phyloP scores from a whole-genome alignment of 2,329 filamentous ascomycete genomes.

The Lecanicillium sp. region DNA sequence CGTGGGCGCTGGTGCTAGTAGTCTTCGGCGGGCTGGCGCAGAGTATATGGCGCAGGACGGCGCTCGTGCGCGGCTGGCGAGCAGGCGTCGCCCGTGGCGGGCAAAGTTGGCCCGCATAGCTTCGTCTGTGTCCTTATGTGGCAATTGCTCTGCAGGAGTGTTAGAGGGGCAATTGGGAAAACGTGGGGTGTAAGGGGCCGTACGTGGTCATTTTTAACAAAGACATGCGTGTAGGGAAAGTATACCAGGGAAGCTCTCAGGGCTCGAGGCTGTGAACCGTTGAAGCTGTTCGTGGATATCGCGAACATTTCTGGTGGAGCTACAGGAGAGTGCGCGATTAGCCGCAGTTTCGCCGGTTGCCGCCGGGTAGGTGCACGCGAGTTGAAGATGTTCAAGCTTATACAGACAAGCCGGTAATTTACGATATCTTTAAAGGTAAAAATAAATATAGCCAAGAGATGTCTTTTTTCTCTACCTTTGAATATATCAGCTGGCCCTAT shows the following conservation, averaged over 20 bases:
- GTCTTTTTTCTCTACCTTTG: too few relatives aligned
- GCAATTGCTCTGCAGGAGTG: background rate
- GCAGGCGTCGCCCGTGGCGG: constrained; percentile 35
- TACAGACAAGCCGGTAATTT: too few relatives aligned
- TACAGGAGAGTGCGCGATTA: constrained; percentile 5
- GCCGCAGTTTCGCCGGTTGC: constrained; percentile 8
- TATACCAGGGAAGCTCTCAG: background rate
- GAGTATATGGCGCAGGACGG: constrained; percentile 26
- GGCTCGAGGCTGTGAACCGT: constrained; percentile 1
- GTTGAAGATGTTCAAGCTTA: too few relatives aligned
- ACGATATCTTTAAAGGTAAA: too few relatives aligned
- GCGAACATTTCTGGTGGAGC: constrained; percentile 8
- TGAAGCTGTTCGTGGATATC: background rate
- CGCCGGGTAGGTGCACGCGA: too few relatives aligned
- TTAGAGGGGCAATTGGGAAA: background rate
- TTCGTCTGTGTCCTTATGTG: constrained; percentile 3
- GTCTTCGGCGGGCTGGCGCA: constrained; percentile 17
- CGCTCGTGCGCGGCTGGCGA: constrained; percentile 24
- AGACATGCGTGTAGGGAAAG: background rate
- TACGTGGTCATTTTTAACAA: constrained; percentile 4
- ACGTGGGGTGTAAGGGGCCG: background rate
- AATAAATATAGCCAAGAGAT: too few relatives aligned
- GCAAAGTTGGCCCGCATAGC: constrained; percentile 36
- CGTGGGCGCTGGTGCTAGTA: constrained; percentile 16
- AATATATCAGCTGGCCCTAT: too few relatives aligned